Evolutionary conservation across 306 rosid species (phyloP).

Genomic region (Prosopis cineraria): DNA sequence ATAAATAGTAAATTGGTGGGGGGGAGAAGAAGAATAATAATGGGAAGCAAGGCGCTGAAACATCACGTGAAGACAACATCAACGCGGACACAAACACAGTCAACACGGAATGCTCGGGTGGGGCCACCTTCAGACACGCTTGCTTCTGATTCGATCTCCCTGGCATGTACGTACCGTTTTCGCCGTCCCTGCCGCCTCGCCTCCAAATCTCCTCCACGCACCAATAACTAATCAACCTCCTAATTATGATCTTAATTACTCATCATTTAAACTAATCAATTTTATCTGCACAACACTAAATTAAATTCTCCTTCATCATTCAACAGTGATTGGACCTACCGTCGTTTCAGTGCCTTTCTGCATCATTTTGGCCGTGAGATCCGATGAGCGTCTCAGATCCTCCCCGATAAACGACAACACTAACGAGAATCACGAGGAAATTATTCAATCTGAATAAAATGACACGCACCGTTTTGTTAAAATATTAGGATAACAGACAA

Average conservation of each 20-base stretch:
- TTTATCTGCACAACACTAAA: too few relatives aligned
- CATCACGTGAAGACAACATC: conserved; percentile 68
- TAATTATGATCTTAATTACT: too few relatives aligned
- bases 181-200: conserved; percentile 70
- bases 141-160: conserved; percentile 46
- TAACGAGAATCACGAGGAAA: conserved; percentile 39
- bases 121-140: conserved; percentile 41
- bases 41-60: conserved; percentile 43
- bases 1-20: too few relatives aligned
- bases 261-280: too few relatives aligned
- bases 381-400: neutral
- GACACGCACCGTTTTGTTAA: neutral
- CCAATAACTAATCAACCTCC: too few relatives aligned
- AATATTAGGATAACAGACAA: neutral
- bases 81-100: conserved; percentile 67
- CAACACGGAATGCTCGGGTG: conserved; percentile 47
- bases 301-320: too few relatives aligned
- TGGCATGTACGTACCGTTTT: conserved; percentile 36
- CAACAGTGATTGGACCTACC: conserved; percentile 19
- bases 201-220: neutral
- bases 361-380: conserved; percentile 37
- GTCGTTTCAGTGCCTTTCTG: neutral
- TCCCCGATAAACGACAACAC: conserved; percentile 27
- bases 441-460: neutral
- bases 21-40: neutral